Evolutionary conservation across 352 stramenopile genomes (phyloP), one percentile per base, ranked within the genome.

Genomic region (Phytophthora pinifolia): DNA sequence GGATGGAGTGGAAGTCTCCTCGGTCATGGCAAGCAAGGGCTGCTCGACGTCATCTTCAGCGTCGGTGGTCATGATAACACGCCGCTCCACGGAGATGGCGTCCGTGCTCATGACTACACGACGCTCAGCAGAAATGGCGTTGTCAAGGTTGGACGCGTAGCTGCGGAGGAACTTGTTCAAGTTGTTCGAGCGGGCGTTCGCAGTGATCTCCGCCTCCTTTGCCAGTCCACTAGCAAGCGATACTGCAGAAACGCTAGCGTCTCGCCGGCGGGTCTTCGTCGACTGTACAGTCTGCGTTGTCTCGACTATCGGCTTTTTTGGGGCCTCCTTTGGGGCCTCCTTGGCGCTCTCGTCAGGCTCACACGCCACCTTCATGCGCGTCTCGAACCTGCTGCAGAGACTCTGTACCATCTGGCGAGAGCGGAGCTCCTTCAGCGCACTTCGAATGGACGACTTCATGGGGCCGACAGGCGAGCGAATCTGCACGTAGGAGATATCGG

Each of bases 91-190:
- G 1, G 54, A 50, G 29, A 60, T 62, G 17, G 39, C 36, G 12
- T 55, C 48, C 13, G 54, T 30, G n/a, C 12, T 33, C 25, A 37
- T 50, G 10, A 33, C 32, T 1, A 58, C 32, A 35, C 49, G 54
- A 14, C 50, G 35, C 36, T 65, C 46, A 1, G 38, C 38, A 9
- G 56, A 53, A 10, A 67, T 50, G 6, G 58, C 58, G 20, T 67
- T 70, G 29, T 88, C 79, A 15, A 89, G 56, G 53, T 89, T 89
- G 5, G 76, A 86, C 12, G 75, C 74, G 45, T 76, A 89, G 17
- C 79, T 76, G 25, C 75, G 68, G 15, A 88, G 54, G 52, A 89
- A 89, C 13, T 79, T 80, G 38, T 78, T 85, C 12, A 89, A 55
- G 31, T 86, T 86, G 67, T 83, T 85, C 0, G 74, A 74, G 43